Conservation (phyloP, 1,139 yeast species). For the Yamadazyma epiphylla region DNA sequence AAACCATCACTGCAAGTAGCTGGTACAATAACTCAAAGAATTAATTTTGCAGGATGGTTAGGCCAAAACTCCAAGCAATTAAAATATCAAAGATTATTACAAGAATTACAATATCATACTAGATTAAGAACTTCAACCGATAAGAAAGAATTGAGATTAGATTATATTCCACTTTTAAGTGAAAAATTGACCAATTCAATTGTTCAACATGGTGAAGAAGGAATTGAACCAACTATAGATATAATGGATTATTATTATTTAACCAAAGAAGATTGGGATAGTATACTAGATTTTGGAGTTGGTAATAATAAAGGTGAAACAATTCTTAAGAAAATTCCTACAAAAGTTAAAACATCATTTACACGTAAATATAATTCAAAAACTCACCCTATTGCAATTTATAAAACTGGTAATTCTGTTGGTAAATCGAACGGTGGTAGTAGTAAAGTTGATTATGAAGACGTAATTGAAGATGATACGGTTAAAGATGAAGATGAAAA, state of each 20-base stretch:
- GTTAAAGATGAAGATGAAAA: constrained; percentile 31
- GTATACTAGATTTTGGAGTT: constrained; percentile 74
- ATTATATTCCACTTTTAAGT: constrained; percentile 67
- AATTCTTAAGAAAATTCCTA: constrained; percentile 58
- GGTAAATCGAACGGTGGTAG: constrained; percentile 29
- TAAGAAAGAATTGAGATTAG: constrained; percentile 69
- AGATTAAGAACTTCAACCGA: constrained; percentile 77
- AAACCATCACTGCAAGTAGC: constrained; percentile 74
- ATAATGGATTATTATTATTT: constrained; percentile 80
- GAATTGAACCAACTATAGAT: constrained; percentile 60
- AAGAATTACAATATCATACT: constrained; percentile 86
- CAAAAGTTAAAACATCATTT: constrained; percentile 76
- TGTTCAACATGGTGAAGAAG: constrained; percentile 46
- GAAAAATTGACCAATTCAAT: constrained; percentile 57
- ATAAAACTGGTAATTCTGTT: constrained; percentile 60
- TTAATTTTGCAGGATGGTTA: constrained; percentile 80
- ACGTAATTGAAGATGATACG: constrained; percentile 60
- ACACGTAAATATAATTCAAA: constrained; percentile 76
- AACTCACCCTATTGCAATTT: constrained; percentile 84
- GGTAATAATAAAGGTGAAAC: constrained; percentile 50
- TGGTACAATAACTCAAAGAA: constrained; percentile 67
- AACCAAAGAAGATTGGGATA: constrained; percentile 91
- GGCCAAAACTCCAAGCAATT: constrained; percentile 87
- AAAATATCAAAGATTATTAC: constrained; percentile 74
- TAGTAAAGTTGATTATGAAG: constrained; percentile 52